These are phyloP conservation scores for Boletus rubescentipes DNA, from an alignment of 768 basidiomycete genomes.

Conservation along the genomic window DNA sequence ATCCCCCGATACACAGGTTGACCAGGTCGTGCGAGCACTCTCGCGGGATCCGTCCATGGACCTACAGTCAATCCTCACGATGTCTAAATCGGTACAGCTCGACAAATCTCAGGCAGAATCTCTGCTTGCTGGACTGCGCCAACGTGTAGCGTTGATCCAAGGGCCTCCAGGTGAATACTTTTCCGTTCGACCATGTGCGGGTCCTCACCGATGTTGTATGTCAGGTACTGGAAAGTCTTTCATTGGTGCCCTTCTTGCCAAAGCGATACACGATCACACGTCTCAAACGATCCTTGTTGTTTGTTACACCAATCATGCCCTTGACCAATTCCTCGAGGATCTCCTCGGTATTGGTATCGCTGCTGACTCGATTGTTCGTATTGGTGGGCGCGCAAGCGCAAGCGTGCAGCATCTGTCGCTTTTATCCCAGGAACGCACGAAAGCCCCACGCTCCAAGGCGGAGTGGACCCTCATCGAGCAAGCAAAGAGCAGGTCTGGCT, in stretches of 20 bases:
- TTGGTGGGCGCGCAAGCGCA: constrained; percentile 54
- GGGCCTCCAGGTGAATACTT: constrained; percentile 60
- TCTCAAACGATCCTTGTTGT: constrained; percentile 58
- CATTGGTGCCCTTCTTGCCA: constrained; percentile 66
- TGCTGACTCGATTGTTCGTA: constrained; percentile 46
- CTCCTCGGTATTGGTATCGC: constrained; percentile 62
- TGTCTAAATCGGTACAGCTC: constrained; percentile 42
- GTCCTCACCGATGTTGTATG: background rate
- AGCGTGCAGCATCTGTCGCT: constrained; percentile 49
- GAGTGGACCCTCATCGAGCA: constrained; percentile 46
- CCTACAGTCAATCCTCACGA: constrained; percentile 38
- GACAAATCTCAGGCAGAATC: constrained; percentile 51
- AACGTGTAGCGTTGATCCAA: constrained; percentile 62
- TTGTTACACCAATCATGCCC: constrained; percentile 74
- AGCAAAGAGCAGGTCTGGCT: constrained; percentile 28
- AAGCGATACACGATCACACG: constrained; percentile 51
- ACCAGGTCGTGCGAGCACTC: constrained; percentile 30
- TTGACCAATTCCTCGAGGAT: constrained; percentile 67
- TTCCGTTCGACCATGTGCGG: background rate
- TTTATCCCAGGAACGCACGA: constrained; percentile 36
- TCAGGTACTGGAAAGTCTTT: constrained; percentile 75
- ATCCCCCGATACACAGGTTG: constrained; percentile 1
- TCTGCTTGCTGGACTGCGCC: constrained; percentile 53
- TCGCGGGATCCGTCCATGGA: constrained; percentile 36
- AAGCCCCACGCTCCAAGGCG: constrained; percentile 21